phyloP scores from a whole-genome alignment of 2,329 filamentous ascomycete species.

The Samsoniella hepiali region DNA sequence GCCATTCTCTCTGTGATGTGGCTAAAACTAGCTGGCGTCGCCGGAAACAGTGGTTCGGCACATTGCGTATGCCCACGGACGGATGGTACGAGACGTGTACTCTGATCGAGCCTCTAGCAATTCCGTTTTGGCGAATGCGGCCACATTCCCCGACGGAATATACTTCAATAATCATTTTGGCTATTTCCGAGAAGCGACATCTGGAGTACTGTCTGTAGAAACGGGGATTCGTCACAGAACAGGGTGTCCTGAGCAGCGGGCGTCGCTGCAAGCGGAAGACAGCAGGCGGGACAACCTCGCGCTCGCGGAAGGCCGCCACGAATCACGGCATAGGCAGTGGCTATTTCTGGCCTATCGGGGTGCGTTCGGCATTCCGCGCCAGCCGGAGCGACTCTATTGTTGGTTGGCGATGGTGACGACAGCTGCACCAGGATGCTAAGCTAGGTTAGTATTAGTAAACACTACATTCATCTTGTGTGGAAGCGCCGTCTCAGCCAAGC shows the following conservation, averaged over 20 bases:
- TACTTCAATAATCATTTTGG: neutral
- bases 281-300: neutral
- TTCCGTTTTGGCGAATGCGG: neutral
- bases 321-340: neutral
- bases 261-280: slow-evolving; percentile 4
- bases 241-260: neutral
- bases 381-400: neutral
- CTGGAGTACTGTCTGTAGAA: neutral
- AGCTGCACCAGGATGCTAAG: neutral
- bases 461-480: neutral
- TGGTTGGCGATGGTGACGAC: neutral
- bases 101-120: neutral
- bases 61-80: neutral
- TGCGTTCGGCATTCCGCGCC: neutral
- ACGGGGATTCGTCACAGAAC: neutral
- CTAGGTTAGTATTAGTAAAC: neutral
- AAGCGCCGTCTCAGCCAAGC: neutral
- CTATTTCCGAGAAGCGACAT: neutral
- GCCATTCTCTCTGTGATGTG: too few relatives aligned
- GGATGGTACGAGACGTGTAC: neutral
- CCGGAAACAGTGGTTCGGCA: slow-evolving; percentile 11
- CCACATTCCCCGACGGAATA: neutral
- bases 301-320: neutral
- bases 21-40: neutral
- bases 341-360: neutral